Evolutionary conservation across 139 green algal genomes (phyloP), one percentile per base, ranked within the genome.

Genomic region (Trebouxia sp.): DNA sequence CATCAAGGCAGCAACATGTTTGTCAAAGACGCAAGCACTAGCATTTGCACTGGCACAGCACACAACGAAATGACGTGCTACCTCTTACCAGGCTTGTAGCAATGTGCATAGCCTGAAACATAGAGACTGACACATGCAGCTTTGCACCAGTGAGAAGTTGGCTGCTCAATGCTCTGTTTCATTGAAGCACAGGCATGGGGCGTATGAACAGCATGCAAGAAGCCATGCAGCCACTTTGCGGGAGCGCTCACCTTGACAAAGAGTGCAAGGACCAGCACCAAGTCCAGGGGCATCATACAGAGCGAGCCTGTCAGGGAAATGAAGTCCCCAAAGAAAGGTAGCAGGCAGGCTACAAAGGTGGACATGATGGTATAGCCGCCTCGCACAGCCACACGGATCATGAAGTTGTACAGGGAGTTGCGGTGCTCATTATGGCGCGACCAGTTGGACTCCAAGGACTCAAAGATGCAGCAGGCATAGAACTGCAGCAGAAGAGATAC

Each of bases 241-340:
- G 47, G 15, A 6, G 3, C 2, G 20, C 47, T 53, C 14, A 65
- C 55, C 55, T 65, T 65, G 55, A 65, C 55, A 32, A 65, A 65
- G 0, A 65, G 55, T 28, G 55, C 55, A 24, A 65, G 55, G n/a
- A 65, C 55, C 55, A 65, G 26, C 3, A 65, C 55, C 55, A 65
- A 26, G 55, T 65, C 55, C 55, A 65, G 35, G 55, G 55, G 55
- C 24, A 65, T 65, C 55, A 65, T 65, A 26, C 55, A 65, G 0
- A 65, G 24, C 3, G 55, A 65, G 22, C 55, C 55, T 11, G 55
- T 65, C 0, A 65, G 24, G 1, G 32, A 75, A n/a, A 65, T 65
- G 24, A 65, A 65, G 55, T 75, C 65, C 35, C 65, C 65, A 48
- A 75, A 75, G 65, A 48, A 75, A 15, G 65, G 65, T 35, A 75